phyloP scores from a whole-genome alignment of 768 basidiomycete genomes.

The Terana coerulea region DNA sequence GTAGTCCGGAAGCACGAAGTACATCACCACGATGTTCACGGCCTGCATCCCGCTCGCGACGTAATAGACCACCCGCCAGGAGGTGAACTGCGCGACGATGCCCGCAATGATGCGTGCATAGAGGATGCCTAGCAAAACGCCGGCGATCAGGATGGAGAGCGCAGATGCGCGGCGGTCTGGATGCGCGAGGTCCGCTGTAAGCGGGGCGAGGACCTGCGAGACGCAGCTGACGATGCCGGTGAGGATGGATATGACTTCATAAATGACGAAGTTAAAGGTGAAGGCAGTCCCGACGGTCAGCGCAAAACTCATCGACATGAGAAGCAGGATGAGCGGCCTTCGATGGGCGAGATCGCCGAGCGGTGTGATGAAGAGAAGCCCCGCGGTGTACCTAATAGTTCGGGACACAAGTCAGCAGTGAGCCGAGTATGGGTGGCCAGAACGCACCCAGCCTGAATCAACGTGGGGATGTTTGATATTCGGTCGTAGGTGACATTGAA shows the following conservation, averaged over 20 bases:
- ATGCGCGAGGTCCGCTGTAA: constrained; percentile 77
- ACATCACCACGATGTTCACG: constrained; percentile 51
- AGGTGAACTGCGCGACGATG: constrained; percentile 61
- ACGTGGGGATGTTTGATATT: constrained; percentile 53
- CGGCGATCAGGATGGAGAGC: constrained; percentile 62
- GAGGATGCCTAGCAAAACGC: constrained; percentile 67
- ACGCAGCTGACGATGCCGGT: constrained; percentile 66
- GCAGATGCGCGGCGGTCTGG: constrained; percentile 65
- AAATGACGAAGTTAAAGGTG: constrained; percentile 50
- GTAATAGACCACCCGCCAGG: constrained; percentile 74
- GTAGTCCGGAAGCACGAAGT: constrained; percentile 69
- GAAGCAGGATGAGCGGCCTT: constrained; percentile 58
- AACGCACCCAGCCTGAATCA: constrained; percentile 59
- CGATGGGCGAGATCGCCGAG: constrained; percentile 78
- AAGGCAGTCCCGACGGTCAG: constrained; percentile 69
- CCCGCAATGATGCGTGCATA: constrained; percentile 70
- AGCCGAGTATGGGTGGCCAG: not conserved
- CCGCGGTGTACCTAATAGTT: constrained; percentile 16
- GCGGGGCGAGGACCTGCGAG: constrained; percentile 66
- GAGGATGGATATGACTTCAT: constrained; percentile 65
- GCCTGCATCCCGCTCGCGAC: constrained; percentile 65
- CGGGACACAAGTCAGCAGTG: not conserved
- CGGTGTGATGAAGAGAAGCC: constrained; percentile 61
- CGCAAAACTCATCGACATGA: constrained; percentile 46
- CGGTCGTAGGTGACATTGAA: constrained; percentile 29